Evolutionary conservation across 2,329 filamentous ascomycete genomes (phyloP), one percentile per base, ranked within the genome.

Genomic region (Curvularia sp.): DNA sequence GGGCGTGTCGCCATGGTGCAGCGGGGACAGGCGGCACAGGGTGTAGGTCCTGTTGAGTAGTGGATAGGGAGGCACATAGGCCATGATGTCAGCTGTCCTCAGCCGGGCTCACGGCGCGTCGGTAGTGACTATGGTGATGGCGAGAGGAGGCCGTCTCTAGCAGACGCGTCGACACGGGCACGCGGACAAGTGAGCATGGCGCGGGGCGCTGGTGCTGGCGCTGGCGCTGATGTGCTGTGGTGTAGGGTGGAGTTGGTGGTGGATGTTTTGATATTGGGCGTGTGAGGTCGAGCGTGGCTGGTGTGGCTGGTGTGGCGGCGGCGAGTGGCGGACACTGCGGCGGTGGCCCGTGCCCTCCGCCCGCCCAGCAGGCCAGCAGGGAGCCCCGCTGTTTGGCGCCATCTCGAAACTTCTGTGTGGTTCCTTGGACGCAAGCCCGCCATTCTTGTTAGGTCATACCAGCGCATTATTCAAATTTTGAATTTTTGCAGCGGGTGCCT

Each of bases 11-110:
- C 75, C 78, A 65, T 84, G 80, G 67, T 84, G 80, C 39, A 86
- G 78, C n/a, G 83, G 83, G 4, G 83, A 84, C 8, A 85, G 71
- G 62, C 83, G 82, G 68, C 84, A 82, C 50, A 83, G 72, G n/a
- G 75, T 81, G 79, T 82, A 85, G 28, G 82, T 84, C n/a, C 79
- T 80, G 65, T 82, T 80, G 66, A 84, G 82, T 39, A 85, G 75
- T 10, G 82, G 80, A 54, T 80, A 79, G 18, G 71, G 67, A 7
- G 74, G 72, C 35, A 76, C 72, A 54, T 74, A 70, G 55, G 69
- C 70, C 75, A 77, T 77, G 58, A 57, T 48, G 44, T 46, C 52
- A 55, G 41, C 33, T 30, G 52, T 41, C 26, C 39, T n/a, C 22
- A 22, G 26, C 9, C 18, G 18, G 35, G 5, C 12, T 28, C 43